phyloP scores from a whole-genome alignment of 164 flowering plant genomes.

The Chloranthus sessilifolius region DNA sequence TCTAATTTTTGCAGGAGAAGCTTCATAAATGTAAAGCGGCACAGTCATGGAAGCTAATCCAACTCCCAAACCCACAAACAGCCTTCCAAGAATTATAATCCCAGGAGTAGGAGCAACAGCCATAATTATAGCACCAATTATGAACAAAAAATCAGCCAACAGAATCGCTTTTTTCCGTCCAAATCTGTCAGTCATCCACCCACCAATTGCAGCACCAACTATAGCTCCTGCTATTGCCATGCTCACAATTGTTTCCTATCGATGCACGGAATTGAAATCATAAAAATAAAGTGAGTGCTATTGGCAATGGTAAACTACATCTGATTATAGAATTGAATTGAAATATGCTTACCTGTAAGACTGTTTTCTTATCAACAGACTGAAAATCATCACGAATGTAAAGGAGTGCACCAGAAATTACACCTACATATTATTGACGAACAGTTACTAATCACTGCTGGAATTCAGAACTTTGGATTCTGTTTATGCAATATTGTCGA shows the following conservation, averaged over 20 bases:
- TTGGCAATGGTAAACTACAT: too few relatives aligned
- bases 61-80: conserved; percentile 77
- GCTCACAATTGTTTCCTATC: conserved; percentile 84
- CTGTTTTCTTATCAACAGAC: conserved; percentile 8
- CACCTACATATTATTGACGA: too few relatives aligned
- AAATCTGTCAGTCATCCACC: conserved; percentile 60
- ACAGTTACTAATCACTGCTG: too few relatives aligned
- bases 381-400: conserved; percentile 12
- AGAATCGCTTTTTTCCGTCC: conserved; percentile 62
- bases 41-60: conserved; percentile 95
- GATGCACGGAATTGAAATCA: not conserved
- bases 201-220: conserved; percentile 88
- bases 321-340: not conserved
- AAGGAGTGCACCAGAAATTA: conserved; percentile 15
- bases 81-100: conserved; percentile 60
- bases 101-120: conserved; percentile 56
- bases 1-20: conserved; percentile 80
- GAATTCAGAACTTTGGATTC: too few relatives aligned
- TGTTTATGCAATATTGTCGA: too few relatives aligned
- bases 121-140: conserved; percentile 73
- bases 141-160: conserved; percentile 65
- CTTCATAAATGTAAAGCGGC: conserved; percentile 84
- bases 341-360: conserved; percentile 8
- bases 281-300: not conserved
- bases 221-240: conserved; percentile 97